Base-by-base conservation (phyloP, 164 flowering plant species). In the Dillenia suffruticosa region DNA sequence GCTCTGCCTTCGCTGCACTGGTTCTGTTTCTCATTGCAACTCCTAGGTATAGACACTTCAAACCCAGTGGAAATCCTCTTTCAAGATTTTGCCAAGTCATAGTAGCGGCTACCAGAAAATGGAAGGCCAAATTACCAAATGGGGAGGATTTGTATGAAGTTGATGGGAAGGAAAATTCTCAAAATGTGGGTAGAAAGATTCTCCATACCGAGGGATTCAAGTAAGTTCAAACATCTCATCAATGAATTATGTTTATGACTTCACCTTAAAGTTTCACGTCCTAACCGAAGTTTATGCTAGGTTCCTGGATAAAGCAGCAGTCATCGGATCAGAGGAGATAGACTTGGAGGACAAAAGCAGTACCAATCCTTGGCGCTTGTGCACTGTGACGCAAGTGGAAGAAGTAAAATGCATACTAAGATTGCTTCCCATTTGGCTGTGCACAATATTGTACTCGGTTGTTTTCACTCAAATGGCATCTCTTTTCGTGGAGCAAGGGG, bases 381-480 rank as follows among this genome's bases (percentile, higher is more conserved):
- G 89, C 82, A 61, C 90, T 0, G 79, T 85, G 22, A 79, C 89
- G n/a, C 87, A 85, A 70, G 87, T 87, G 1, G 94, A 87, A 67
- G 90, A 87, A 77, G 89, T 83, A 8, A 88, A 88, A 65, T 85
- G 86, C 81, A 70, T 88, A 12, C 66, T 88, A 14, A 75, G 89
- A 50, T 77, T 88, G 32, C 78, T 85, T 15, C 94, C 94, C 2
- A 82, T 88, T 11, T 88, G 94, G 94, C 72, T 83, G 5, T 87
- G 90, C 77, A 83, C 88, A 0, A 87, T 87, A 5, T 63, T 85
- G 16, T 85, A 81, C 82, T 83, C 88, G 0, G 87, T 83, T 0
- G 85, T 82, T 12, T 87, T 81, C 81, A 85, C 90, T 15, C 94
- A 88, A 59, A 85, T 85, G 94, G 79, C 87, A 0, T 85, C 94